Evolutionary conservation across 2,329 filamentous ascomycete species (phyloP).

Genomic region (Dactylellina sp.): DNA sequence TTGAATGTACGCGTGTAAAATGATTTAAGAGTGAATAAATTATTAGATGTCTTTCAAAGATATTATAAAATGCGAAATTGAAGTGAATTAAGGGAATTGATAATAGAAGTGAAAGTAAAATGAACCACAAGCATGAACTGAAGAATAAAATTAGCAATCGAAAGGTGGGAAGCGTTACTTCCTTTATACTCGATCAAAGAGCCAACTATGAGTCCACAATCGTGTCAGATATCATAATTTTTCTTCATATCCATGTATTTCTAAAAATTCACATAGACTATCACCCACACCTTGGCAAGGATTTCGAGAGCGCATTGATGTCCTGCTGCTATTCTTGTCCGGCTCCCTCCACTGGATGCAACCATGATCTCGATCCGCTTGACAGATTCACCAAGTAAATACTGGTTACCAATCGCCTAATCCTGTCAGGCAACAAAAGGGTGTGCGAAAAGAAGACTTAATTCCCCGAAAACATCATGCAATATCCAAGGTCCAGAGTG

Average conservation of each 20-base stretch:
- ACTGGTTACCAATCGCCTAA: constrained; percentile 22
- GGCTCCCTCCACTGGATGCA: background rate
- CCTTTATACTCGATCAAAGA: constrained; percentile 21
- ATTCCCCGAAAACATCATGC: background rate
- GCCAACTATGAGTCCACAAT: background rate
- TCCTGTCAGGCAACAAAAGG: constrained; percentile 12
- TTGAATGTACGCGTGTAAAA: background rate
- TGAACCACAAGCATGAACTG: constrained; percentile 7
- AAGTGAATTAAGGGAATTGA: no score
- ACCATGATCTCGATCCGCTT: constrained; percentile 5
- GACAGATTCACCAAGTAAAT: background rate
- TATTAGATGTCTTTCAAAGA: constrained; percentile 1
- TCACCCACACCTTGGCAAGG: background rate
- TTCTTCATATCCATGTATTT: constrained; percentile 14
- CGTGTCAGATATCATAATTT: constrained; percentile 9
- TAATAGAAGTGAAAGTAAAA: no score
- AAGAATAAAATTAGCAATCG: background rate
- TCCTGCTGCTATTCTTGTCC: constrained; percentile 35
- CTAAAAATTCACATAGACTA: constrained; percentile 39
- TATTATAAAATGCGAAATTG: background rate
- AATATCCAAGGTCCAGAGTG: constrained; percentile 13
- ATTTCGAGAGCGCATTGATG: background rate
- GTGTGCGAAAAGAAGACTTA: background rate
- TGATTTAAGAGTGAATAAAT: background rate
- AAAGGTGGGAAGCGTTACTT: background rate